These are phyloP conservation scores for Botrytis aclada DNA, from an alignment of 2,329 filamentous ascomycete species.

Conservation along the genomic window DNA sequence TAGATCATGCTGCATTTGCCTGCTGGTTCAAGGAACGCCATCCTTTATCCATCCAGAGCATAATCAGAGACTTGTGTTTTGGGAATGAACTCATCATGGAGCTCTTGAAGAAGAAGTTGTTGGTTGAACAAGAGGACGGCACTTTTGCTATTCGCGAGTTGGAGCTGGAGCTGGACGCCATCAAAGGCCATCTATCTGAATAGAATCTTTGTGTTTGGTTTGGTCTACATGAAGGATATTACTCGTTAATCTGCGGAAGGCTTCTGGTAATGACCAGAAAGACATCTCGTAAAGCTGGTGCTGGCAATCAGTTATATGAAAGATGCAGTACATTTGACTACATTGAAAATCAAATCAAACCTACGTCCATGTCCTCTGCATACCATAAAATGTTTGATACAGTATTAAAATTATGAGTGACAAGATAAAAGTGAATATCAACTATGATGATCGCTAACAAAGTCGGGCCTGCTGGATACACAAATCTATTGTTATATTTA, in stretches of 20 bases:
- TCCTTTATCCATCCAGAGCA: accelerated
- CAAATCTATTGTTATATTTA: not conserved
- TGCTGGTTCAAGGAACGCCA: accelerated
- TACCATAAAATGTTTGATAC: too few species aligned
- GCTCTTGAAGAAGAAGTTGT: not conserved
- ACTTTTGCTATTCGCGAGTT: not conserved
- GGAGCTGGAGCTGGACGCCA: accelerated
- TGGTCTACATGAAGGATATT: not conserved
- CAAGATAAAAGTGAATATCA: too few species aligned
- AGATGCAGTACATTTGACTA: not conserved
- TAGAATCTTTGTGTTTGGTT: too few species aligned
- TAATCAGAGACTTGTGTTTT: accelerated
- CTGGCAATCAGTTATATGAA: not conserved
- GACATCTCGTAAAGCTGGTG: accelerated
- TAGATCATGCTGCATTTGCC: accelerated
- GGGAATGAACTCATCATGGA: accelerated
- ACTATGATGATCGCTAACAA: too few species aligned
- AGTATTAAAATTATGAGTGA: too few species aligned
- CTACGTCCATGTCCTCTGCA: not conserved
- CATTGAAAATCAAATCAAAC: not conserved
- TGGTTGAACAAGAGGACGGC: not conserved
- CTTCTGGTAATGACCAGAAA: not conserved
- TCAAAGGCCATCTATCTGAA: too few species aligned
- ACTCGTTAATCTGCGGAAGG: accelerated
- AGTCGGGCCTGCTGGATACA: not conserved